Percentiles rank a stretch among this genome's conserved stretches.
These are phyloP conservation scores for Posidonia oceanica DNA, from an alignment of 116 monocot genomes.

Conservation along the genomic window DNA sequence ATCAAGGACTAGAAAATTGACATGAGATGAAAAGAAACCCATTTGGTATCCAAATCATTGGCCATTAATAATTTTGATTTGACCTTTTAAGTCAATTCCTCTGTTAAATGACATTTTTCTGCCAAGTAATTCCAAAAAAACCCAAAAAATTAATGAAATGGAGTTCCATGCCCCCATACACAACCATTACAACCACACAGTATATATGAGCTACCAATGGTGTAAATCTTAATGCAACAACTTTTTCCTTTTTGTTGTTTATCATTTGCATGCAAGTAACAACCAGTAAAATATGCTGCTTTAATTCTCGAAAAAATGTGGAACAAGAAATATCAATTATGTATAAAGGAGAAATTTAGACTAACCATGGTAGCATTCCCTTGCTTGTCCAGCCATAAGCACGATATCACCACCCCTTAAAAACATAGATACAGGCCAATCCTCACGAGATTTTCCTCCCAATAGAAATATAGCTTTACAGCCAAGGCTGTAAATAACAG, in stretches of 20 bases:
- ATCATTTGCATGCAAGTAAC: neutral
- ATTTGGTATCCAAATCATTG: too few relatives aligned
- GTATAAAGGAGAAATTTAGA: neutral
- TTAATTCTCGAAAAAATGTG: neutral
- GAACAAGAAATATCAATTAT: neutral
- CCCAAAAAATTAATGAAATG: too few relatives aligned
- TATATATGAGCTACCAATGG: neutral
- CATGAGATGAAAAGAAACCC: too few relatives aligned
- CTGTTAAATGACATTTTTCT: too few relatives aligned
- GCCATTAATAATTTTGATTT: too few relatives aligned
- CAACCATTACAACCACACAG: neutral
- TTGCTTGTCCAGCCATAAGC: conserved; percentile 85
- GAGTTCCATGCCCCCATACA: neutral
- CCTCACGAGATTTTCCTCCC: conserved; percentile 85
- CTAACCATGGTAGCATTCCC: conserved; percentile 95
- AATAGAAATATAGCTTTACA: conserved; percentile 92
- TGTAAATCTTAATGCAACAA: neutral
- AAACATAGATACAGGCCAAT: conserved; percentile 74
- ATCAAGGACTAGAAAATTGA: too few relatives aligned
- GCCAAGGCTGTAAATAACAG: conserved; percentile 50
- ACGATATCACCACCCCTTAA: conserved; percentile 80
- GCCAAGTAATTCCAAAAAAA: too few relatives aligned
- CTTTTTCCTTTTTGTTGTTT: neutral
- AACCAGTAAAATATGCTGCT: neutral
- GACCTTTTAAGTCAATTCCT: too few relatives aligned